Percentiles rank a stretch among this genome's conserved stretches.
phyloP scores from a whole-genome alignment of 2,329 filamentous ascomycete genomes.

The Nannizziopsis barbatae region DNA sequence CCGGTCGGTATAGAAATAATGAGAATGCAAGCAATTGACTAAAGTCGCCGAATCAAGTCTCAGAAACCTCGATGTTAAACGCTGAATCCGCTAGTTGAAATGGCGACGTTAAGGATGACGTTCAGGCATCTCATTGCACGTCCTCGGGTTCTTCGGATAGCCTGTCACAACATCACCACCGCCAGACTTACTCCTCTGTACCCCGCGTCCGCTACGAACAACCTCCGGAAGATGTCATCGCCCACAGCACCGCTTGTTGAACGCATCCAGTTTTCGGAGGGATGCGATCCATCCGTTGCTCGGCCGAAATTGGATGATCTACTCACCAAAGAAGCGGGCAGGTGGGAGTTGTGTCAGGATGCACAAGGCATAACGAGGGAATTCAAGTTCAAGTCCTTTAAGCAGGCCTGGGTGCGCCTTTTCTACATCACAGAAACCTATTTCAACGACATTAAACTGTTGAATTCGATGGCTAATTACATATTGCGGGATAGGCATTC shows the following conservation, averaged over 20 bases:
- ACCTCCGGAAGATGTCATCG: neutral
- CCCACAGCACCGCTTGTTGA: neutral
- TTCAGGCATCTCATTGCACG: neutral
- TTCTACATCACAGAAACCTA: neutral
- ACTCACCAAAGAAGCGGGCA: conserved; percentile 3
- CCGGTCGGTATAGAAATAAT: no score
- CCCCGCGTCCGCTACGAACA: neutral
- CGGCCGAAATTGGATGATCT: conserved; percentile 3
- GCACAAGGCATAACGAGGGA: conserved; percentile 2
- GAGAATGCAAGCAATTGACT: no score
- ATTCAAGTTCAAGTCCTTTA: conserved; percentile 11
- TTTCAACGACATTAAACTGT: no score
- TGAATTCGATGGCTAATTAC: neutral
- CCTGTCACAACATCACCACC: neutral
- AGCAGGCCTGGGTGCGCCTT: conserved; percentile 9
- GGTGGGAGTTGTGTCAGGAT: conserved; percentile 5
- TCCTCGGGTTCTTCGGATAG: neutral
- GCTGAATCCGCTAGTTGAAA: neutral
- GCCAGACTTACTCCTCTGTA: neutral
- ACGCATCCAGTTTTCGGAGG: conserved; percentile 3
- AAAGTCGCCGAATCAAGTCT: no score
- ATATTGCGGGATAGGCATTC: conserved; percentile 5
- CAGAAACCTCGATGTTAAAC: no score
- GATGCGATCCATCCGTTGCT: conserved; percentile 3
- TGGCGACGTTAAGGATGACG: neutral